Evolutionary conservation across 257 asterid species (phyloP).

Genomic region (Echium plantagineum): DNA sequence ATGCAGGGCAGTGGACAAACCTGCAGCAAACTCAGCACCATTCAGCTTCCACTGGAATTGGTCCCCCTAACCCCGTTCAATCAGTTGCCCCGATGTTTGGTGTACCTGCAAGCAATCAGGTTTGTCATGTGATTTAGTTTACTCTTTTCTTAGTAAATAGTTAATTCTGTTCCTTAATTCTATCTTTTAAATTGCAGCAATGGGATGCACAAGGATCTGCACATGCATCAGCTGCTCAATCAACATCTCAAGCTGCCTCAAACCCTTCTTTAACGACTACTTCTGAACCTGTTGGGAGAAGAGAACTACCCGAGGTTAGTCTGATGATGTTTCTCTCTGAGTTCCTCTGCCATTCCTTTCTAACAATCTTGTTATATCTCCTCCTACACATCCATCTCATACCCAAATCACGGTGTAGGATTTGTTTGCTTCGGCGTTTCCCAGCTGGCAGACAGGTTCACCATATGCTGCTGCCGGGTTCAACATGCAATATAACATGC

Average conservation of each 20-base stretch:
- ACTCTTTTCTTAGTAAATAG: constrained; percentile 6
- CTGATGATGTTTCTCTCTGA: not conserved
- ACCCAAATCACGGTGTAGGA: constrained; percentile 26
- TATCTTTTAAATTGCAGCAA: constrained; percentile 27
- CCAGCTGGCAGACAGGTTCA: constrained; percentile 66
- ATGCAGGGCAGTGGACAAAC: constrained; percentile 53
- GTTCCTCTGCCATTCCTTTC: not conserved
- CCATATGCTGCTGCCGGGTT: constrained; percentile 47
- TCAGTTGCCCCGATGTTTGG: constrained; percentile 30
- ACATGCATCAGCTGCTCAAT: constrained; percentile 28
- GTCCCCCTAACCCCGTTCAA: constrained; percentile 29
- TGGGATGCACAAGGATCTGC: constrained; percentile 53
- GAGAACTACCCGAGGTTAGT: constrained; percentile 53
- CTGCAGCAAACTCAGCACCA: constrained; percentile 27
- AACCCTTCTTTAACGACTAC: constrained; percentile 29
- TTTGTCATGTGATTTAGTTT: constrained; percentile 12
- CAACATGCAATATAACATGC: constrained; percentile 63
- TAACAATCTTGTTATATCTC: constrained; percentile 4
- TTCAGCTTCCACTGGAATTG: constrained; percentile 34
- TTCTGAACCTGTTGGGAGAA: constrained; percentile 56
- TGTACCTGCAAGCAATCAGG: constrained; percentile 50
- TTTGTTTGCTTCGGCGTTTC: constrained; percentile 56
- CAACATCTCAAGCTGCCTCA: constrained; percentile 32
- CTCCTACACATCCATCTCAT: not conserved
- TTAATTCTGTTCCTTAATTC: constrained; percentile 9